Evolutionary conservation across 2,329 filamentous ascomycete genomes (phyloP).

Genomic region (Zymoseptoria passerinii): DNA sequence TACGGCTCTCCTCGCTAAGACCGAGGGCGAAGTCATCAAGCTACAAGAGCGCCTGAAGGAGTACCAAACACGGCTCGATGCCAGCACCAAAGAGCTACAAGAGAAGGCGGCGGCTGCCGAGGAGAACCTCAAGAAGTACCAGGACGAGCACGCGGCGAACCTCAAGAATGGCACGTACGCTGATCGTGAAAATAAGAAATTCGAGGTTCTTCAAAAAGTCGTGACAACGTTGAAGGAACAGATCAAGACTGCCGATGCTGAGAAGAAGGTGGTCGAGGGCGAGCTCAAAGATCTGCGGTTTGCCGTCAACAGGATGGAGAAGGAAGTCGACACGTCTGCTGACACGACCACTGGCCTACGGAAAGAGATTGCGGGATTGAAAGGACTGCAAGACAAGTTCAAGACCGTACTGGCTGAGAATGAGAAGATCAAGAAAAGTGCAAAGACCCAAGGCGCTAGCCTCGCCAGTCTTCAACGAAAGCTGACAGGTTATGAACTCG

Average conservation of each 20-base stretch:
- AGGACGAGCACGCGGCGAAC: slow-evolving; percentile 37
- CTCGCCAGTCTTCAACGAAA: background rate
- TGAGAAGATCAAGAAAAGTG: background rate
- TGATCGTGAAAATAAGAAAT: slow-evolving; percentile 44
- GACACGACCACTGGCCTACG: slow-evolving; percentile 16
- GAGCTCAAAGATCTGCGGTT: slow-evolving; percentile 34
- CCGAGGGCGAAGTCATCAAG: slow-evolving; percentile 42
- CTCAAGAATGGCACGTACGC: slow-evolving; percentile 43
- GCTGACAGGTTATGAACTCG: background rate
- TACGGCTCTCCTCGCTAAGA: slow-evolving; percentile 21
- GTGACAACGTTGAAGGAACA: slow-evolving; percentile 48
- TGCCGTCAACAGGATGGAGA: slow-evolving; percentile 23
- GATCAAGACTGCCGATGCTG: slow-evolving; percentile 45
- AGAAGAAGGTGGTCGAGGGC: slow-evolving; percentile 38
- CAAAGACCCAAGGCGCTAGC: background rate
- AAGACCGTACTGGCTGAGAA: background rate
- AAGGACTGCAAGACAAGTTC: background rate
- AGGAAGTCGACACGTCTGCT: slow-evolving; percentile 17
- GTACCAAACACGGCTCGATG: slow-evolving; percentile 9
- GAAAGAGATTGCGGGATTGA: slow-evolving; percentile 6
- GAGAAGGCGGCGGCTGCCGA: slow-evolving; percentile 29
- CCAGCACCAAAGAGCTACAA: slow-evolving; percentile 33
- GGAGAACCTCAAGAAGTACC: slow-evolving; percentile 29
- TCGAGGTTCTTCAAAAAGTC: slow-evolving; percentile 46
- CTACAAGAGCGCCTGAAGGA: slow-evolving; percentile 44